Evolutionary conservation across 2,329 filamentous ascomycete genomes (phyloP), one percentile per base, ranked within the genome.

Genomic region (Fusarium sp.): DNA sequence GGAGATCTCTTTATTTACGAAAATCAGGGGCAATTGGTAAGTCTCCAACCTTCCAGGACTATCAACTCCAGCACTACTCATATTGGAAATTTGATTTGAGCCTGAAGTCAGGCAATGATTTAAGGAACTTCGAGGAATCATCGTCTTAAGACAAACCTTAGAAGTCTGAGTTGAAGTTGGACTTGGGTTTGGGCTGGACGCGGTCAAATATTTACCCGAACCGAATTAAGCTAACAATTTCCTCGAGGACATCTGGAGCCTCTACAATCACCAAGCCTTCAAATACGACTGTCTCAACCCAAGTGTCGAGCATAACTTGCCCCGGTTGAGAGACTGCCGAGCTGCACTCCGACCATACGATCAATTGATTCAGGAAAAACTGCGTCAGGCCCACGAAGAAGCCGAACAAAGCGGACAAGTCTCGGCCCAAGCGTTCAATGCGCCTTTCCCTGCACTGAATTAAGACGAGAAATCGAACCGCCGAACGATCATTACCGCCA

Each of bases 211-310:
- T 75, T 74, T n/a, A 40, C 58, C 72, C 72, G 72, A 4, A n/a
- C 25, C 33, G 28, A 43, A 52, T 19, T 16, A 43, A 57, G 61
- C 68, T 75, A 74, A 74, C 64, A 74, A 60, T 74, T 75, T 74
- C 44, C 64, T 74, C 72, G 44, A 73, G 64, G 32, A 67, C 50
- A 74, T 75, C 47, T 49, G 66, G 50, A 19, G 23, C 12, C 71
- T 60, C 53, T 67, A 70, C 49, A 38, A 18, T n/a, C 47, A 56
- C 11, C 32, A n/a, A 42, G 32, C 15, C 23, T 74, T 56, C 40
- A 6, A 47, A 32, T 6, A 33, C 47, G 71, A 72, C 52, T 32
- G 28, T 42, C 13, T 49, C 50, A 69, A 65, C 52, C 60, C 67
- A 23, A 21, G 33, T 28, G 16, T 35, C 25, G 12, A 5, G 21